Percentiles rank a stretch among this genome's conserved stretches.
Evolutionary conservation across 331 rosid genomes (phyloP).

Genomic region (Prunus yedoensis): DNA sequence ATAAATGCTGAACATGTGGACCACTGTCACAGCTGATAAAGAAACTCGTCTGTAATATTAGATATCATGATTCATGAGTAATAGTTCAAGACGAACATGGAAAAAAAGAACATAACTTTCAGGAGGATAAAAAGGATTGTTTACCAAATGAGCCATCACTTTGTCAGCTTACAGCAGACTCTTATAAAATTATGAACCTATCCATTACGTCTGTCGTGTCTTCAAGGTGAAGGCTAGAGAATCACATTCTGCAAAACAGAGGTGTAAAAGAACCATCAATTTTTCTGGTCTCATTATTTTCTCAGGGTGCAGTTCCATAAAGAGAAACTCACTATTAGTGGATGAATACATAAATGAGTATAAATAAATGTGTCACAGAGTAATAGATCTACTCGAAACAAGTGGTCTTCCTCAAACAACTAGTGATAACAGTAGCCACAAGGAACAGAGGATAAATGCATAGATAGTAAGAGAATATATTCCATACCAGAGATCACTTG

Average conservation of each 20-base stretch:
- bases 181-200: not conserved
- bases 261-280: not conserved
- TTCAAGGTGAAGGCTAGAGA: not conserved
- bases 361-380: not conserved
- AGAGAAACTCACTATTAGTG: not conserved
- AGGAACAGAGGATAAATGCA: not conserved
- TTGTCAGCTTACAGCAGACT: too few species aligned
- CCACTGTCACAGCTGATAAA: not conserved
- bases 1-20: not conserved
- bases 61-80: not conserved
- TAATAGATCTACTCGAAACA: not conserved
- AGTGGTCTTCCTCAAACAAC: not conserved
- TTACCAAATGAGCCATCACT: not conserved
- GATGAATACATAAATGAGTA: not conserved
- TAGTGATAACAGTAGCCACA: not conserved
- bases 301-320: not conserved
- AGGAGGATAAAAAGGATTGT: too few species aligned
- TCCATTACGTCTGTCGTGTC: not conserved
- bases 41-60: not conserved
- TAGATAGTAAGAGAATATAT: constrained; percentile 1
- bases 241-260: not conserved
- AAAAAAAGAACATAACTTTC: not conserved
- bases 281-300: not conserved
- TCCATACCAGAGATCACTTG: constrained; percentile 43
- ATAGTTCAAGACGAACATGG: not conserved